A percentile compares a stretch with the other conserved stretches of the same genome.
Evolutionary conservation across 176 grass and related monocot species (phyloP).

Genomic region (Dactylis glomerata): DNA sequence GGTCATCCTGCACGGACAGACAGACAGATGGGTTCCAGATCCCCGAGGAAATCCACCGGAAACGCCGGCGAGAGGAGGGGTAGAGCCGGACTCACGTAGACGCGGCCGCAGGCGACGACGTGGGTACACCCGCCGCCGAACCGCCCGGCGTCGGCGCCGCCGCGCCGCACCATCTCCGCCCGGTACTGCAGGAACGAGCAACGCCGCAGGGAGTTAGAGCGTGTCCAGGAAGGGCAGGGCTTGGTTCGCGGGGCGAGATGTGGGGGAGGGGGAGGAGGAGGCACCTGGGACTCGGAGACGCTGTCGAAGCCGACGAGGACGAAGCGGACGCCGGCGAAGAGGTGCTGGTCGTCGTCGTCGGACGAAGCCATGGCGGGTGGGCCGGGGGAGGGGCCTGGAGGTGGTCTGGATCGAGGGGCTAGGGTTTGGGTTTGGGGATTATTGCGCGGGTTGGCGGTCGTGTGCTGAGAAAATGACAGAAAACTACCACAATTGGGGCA

Average conservation of each 20-base stretch:
- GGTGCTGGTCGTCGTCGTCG: slow-evolving; percentile 28
- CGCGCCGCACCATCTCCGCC: slow-evolving; percentile 62
- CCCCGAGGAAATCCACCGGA: neutral
- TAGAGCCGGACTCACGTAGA: slow-evolving; percentile 60
- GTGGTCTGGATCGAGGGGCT: slow-evolving; percentile 1
- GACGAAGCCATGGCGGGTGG: slow-evolving; percentile 40
- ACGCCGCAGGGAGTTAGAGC: neutral
- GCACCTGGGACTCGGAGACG: slow-evolving; percentile 64
- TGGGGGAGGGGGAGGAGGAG: neutral
- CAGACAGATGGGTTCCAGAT: neutral
- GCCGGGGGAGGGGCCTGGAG: neutral
- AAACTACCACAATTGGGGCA: too few relatives aligned
- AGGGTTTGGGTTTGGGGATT: slow-evolving; percentile 27
- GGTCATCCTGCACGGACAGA: slow-evolving; percentile 52
- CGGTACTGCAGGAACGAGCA: slow-evolving; percentile 53
- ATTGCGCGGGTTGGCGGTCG: neutral
- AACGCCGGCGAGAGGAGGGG: neutral
- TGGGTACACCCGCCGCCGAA: slow-evolving; percentile 60
- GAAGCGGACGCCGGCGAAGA: slow-evolving; percentile 78
- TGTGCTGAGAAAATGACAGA: too few relatives aligned
- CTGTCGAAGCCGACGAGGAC: slow-evolving; percentile 70
- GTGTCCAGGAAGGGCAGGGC: too few relatives aligned
- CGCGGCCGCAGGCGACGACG: slow-evolving; percentile 52
- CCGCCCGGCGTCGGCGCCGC: slow-evolving; percentile 52
- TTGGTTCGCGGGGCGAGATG: neutral